Evolutionary conservation across 1,139 yeast species (phyloP).

Genomic region (Suhomyces ambrosiae): DNA sequence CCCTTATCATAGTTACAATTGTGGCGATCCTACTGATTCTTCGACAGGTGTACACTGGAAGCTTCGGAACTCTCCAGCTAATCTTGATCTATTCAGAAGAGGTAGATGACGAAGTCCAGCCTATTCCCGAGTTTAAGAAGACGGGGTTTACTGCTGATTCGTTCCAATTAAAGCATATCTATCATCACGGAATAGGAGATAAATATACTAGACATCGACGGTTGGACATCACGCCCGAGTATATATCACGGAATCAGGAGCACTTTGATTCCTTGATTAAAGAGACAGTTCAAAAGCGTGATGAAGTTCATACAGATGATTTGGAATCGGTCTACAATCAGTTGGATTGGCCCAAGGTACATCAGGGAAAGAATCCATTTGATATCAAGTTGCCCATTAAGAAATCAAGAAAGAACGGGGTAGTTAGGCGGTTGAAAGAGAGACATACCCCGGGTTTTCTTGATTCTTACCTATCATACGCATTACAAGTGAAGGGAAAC

Average conservation of each 20-base stretch:
- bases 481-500: slow-evolving; percentile 48
- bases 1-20: background rate
- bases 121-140: background rate
- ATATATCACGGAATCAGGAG: slow-evolving; percentile 24
- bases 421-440: slow-evolving; percentile 52
- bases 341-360: slow-evolving; percentile 44
- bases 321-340: slow-evolving; percentile 31
- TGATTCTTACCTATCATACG: slow-evolving; percentile 65
- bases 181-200: slow-evolving; percentile 53
- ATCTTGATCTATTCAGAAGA: background rate
- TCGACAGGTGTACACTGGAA: background rate
- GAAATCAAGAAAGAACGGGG: slow-evolving; percentile 18
- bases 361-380: slow-evolving; percentile 46
- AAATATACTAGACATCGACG: slow-evolving; percentile 40
- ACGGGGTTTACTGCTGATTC: background rate
- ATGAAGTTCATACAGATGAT: slow-evolving; percentile 15
- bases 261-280: slow-evolving; percentile 11
- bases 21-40: background rate
- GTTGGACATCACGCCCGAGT: slow-evolving; percentile 49
- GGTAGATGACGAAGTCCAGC: background rate
- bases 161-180: slow-evolving; percentile 48
- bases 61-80: background rate
- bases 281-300: slow-evolving; percentile 10
- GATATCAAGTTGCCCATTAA: slow-evolving; percentile 35
- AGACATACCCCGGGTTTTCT: slow-evolving; percentile 63